phyloP scores from a whole-genome alignment of 2,329 filamentous ascomycete genomes.

The Lachnellula arida region DNA sequence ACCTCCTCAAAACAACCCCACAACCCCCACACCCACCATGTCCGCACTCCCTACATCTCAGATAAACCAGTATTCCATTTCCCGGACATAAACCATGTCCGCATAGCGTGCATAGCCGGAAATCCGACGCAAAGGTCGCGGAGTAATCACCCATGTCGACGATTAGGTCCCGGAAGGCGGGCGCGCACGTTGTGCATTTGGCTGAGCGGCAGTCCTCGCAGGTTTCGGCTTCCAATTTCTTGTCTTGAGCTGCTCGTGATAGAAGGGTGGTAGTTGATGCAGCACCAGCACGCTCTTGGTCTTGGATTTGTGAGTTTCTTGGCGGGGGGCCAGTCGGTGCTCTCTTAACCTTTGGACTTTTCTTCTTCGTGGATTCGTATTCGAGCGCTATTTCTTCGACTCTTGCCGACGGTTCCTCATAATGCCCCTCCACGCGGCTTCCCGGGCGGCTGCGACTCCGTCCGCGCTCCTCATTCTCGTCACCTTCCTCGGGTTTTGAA shows the following conservation, averaged over 20 bases:
- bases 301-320: neutral
- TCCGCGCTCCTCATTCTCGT: neutral
- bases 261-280: neutral
- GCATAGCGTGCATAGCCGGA: neutral
- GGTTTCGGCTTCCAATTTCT: neutral
- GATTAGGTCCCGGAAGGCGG: neutral
- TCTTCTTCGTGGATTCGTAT: neutral
- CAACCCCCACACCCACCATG: neutral
- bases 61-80: neutral
- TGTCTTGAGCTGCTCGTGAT: neutral
- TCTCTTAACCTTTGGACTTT: neutral
- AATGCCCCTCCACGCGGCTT: neutral
- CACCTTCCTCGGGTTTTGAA: neutral
- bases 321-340: neutral
- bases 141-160: constrained; percentile 3
- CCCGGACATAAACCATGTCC: constrained; percentile 1
- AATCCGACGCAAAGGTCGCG: neutral
- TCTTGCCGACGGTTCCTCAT: too few species aligned
- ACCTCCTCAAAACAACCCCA: neutral
- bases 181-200: neutral
- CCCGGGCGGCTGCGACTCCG: neutral
- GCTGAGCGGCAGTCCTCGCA: neutral
- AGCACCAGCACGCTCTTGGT: neutral
- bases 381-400: neutral
- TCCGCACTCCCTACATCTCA: neutral